These are phyloP conservation scores for Talaromyces marneffei DNA, from an alignment of 2,329 filamentous ascomycete species.

Conservation along the genomic window DNA sequence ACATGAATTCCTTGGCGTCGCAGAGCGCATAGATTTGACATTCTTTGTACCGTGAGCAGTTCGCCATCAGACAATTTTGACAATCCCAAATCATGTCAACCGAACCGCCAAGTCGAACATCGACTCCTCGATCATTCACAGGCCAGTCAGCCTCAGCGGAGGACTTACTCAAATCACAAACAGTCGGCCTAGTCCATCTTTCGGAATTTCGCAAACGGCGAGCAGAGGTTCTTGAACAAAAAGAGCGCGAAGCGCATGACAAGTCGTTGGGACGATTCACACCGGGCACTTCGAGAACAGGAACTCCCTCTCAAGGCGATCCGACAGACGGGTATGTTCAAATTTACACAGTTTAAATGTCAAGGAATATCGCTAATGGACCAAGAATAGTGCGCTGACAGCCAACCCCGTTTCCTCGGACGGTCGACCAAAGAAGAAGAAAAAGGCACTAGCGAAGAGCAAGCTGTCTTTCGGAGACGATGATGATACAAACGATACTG, in stretches of 20 bases:
- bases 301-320: slow-evolving; percentile 44
- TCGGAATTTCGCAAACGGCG: slow-evolving; percentile 94
- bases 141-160: slow-evolving; percentile 70
- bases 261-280: slow-evolving; percentile 45
- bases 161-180: slow-evolving; percentile 76
- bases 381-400: slow-evolving; percentile 52
- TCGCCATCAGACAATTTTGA: neutral
- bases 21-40: neutral
- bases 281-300: slow-evolving; percentile 44
- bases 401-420: slow-evolving; percentile 34
- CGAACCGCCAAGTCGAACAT: slow-evolving; percentile 36
- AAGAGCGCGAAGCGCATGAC: slow-evolving; percentile 73
- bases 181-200: slow-evolving; percentile 83
- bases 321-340: slow-evolving; percentile 54
- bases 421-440: slow-evolving; percentile 50
- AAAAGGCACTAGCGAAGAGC: slow-evolving; percentile 54
- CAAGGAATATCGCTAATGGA: slow-evolving; percentile 42
- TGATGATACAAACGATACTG: slow-evolving; percentile 57
- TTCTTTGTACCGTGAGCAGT: neutral
- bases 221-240: slow-evolving; percentile 86
- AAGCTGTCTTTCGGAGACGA: slow-evolving; percentile 61
- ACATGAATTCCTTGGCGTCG: neutral
- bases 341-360: slow-evolving; percentile 8
- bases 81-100: slow-evolving; percentile 16
- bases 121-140: slow-evolving; percentile 56